A percentile compares a stretch with the other conserved stretches of the same genome.
Conservation (phyloP, 306 rosid species). For the Cucumis melo region DNA sequence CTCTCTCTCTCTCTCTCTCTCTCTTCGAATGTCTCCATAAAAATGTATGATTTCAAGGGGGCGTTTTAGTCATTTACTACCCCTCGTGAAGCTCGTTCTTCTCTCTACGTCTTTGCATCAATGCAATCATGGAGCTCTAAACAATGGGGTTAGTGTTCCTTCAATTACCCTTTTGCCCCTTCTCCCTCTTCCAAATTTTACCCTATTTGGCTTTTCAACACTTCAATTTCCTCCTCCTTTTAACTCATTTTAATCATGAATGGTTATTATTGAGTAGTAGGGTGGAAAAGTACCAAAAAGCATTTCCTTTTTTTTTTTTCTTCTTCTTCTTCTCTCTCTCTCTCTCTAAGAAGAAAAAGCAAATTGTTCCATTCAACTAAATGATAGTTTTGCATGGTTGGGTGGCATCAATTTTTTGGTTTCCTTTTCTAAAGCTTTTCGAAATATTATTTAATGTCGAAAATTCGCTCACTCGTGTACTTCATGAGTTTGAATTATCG, state of each 20-base stretch:
- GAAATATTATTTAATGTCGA: background rate
- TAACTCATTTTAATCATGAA: constrained; percentile 2
- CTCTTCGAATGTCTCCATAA: background rate
- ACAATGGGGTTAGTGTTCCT: constrained; percentile 6
- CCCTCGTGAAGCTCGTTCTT: constrained; percentile 35
- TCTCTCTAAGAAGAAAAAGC: too few species aligned
- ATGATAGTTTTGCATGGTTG: background rate
- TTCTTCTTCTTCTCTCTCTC: too few species aligned
- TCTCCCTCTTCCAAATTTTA: background rate
- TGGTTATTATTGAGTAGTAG: constrained; percentile 3
- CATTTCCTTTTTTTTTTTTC: too few species aligned
- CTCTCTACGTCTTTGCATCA: constrained; percentile 13
- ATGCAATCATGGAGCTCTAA: constrained; percentile 16
- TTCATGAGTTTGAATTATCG: background rate
- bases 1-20: too few species aligned
- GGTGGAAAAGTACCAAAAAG: constrained; percentile 1
- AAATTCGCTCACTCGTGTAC: background rate
- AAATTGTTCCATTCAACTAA: background rate
- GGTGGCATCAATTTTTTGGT: background rate
- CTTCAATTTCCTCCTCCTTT: background rate
- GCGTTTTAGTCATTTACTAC: constrained; percentile 12
- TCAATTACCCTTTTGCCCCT: constrained; percentile 10
- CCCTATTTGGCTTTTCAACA: constrained; percentile 1
- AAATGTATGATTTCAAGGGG: constrained; percentile 14
- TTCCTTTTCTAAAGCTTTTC: background rate